phyloP scores from a whole-genome alignment of 768 basidiomycete genomes.

The Boletus rubroflammeus region DNA sequence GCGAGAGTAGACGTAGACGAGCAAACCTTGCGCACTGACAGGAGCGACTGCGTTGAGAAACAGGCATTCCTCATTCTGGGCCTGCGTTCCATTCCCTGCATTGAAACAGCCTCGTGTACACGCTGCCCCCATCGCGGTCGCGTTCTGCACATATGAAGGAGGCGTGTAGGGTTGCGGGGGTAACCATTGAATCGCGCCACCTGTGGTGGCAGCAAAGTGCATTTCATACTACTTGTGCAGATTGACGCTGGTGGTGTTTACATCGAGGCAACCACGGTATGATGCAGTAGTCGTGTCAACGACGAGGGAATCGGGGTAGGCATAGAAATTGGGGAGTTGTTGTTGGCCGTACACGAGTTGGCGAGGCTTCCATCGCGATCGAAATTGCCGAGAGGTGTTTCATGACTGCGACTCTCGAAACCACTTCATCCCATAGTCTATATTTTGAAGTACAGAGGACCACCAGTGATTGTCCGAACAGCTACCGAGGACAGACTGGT shows the following conservation, averaged over 20 bases:
- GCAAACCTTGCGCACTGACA: neutral
- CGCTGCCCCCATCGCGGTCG: neutral
- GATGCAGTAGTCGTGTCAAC: constrained; percentile 3
- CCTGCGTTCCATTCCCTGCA: neutral
- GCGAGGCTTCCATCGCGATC: neutral
- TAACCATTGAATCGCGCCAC: constrained; percentile 4
- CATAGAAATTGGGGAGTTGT: neutral
- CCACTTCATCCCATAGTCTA: neutral
- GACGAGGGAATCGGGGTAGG: neutral
- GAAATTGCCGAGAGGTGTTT: neutral
- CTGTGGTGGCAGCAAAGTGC: neutral
- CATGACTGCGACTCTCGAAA: neutral
- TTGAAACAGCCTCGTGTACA: constrained; percentile 5
- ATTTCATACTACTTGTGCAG: constrained; percentile 1
- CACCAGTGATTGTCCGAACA: neutral
- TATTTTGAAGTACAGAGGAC: neutral
- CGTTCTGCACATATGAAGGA: constrained; percentile 9
- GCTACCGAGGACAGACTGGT: neutral
- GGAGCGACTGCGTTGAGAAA: neutral
- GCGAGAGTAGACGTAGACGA: neutral
- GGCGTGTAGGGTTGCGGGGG: constrained; percentile 14
- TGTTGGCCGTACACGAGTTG: neutral
- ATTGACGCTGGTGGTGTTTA: neutral
- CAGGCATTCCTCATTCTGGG: neutral
- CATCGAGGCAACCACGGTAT: constrained; percentile 3